Evolutionary conservation across 371 early-diverging fungal genomes (phyloP), one percentile per base, ranked within the genome.

Genomic region (Rhizopus arrhizus): DNA sequence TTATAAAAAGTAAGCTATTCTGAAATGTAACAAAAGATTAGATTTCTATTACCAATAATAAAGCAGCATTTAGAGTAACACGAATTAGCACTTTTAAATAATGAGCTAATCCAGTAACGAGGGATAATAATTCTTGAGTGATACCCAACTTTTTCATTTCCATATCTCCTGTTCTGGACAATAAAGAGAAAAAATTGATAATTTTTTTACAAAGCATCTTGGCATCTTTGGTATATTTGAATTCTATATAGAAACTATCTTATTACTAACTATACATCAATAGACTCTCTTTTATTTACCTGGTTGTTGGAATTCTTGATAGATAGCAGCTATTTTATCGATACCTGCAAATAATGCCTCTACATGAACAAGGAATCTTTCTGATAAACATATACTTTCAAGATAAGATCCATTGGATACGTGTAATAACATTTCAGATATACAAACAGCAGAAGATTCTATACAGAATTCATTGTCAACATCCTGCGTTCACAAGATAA

Each of bases 371-470:
- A 98, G 89, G 66, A 98, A 96, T 42, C 86, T 81, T 61, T 91
- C 92, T 0, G 96, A 95, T 69, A 95, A 88, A 59, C 90, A 80
- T 35, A 95, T 86, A 31, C 95, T 95, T 34, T 95, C 92, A 16
- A 88, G 75, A 73, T 89, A 93, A 48, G 85, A 77, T n/a, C 90
- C 90, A 60, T 91, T 92, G 28, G 96, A 93, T n/a, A 97, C 93
- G 63, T 95, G 91, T 54, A 95, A 72, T 22, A 98, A 74, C 94
- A 97, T 98, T 64, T 96, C 95, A 4, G 95, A 95, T 51, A 98
- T 97, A 74, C 95, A 96, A 8, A 95, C 92, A n/a, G 98, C 97
- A 1, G 96, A 90, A 2, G 96, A 94, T 69, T 97, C 98, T 79
- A 13, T 45, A 22, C 22, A 22, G 2, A 22, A 22, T 6, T 1